These are phyloP conservation scores for Tricholoma sp. DNA, from an alignment of 768 basidiomycete genomes.

Conservation along the genomic window DNA sequence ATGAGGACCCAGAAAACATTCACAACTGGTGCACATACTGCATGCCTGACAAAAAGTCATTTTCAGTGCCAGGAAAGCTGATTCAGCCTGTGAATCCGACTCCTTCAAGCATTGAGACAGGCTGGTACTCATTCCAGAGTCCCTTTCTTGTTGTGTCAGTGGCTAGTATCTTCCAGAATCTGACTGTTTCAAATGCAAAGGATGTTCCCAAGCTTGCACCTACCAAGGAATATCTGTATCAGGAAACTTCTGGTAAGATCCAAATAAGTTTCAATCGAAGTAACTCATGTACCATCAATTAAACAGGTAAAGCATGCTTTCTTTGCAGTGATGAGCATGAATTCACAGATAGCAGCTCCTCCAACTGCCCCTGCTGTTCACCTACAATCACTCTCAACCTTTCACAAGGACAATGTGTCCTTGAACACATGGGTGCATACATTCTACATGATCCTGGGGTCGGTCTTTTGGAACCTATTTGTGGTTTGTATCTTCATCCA, in stretches of 20 bases:
- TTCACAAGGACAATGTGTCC: constrained; percentile 14
- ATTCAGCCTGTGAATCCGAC: constrained; percentile 21
- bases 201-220: constrained; percentile 13
- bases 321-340: no score
- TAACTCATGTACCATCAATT: background rate
- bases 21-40: constrained; percentile 23
- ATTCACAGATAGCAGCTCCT: no score
- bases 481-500: constrained; percentile 23
- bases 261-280: background rate
- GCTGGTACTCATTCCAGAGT: constrained; percentile 24
- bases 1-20: constrained; percentile 13
- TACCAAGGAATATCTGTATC: constrained; percentile 15
- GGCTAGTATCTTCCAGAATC: constrained; percentile 13
- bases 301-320: constrained; percentile 18
- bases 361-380: constrained; percentile 3
- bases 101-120: constrained; percentile 9
- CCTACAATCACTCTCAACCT: constrained; percentile 9
- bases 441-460: constrained; percentile 19
- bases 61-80: no score
- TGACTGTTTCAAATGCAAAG: constrained; percentile 14
- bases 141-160: constrained; percentile 14
- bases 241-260: constrained; percentile 13
- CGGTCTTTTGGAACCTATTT: constrained; percentile 9
- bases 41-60: background rate
- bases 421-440: constrained; percentile 24